phyloP scores from a whole-genome alignment of 2,329 filamentous ascomycete genomes.

The Fusarium transvaalense region DNA sequence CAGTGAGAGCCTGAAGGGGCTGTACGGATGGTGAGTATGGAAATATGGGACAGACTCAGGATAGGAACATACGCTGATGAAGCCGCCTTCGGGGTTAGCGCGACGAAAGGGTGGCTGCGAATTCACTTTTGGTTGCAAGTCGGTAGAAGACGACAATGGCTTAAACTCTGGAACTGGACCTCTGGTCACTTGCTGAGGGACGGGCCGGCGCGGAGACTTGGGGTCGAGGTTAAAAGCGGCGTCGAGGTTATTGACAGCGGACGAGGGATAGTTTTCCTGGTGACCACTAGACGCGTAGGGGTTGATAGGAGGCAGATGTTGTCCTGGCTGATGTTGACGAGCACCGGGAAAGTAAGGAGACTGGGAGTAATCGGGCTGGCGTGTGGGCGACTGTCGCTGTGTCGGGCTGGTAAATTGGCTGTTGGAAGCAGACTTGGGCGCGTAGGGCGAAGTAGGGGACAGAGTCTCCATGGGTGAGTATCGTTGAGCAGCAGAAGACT shows the following conservation, averaged over 20 bases:
- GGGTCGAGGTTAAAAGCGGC: slow-evolving; percentile 69
- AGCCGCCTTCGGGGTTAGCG: slow-evolving; percentile 96
- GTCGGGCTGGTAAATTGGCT: slow-evolving; percentile 66
- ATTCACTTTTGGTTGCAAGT: slow-evolving; percentile 87
- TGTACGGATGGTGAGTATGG: slow-evolving; percentile 54
- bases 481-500: slow-evolving; percentile 84
- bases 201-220: slow-evolving; percentile 69
- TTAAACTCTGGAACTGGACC: slow-evolving; percentile 89
- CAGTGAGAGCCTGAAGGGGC: slow-evolving; percentile 95
- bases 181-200: slow-evolving; percentile 62
- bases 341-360: slow-evolving; percentile 67
- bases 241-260: slow-evolving; percentile 78
- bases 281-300: slow-evolving; percentile 70
- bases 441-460: slow-evolving; percentile 84
- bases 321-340: slow-evolving; percentile 58
- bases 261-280: slow-evolving; percentile 79
- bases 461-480: slow-evolving; percentile 97
- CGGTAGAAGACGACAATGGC: slow-evolving; percentile 77
- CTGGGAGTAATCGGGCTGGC: slow-evolving; percentile 71
- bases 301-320: slow-evolving; percentile 80
- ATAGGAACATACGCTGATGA: slow-evolving; percentile 83
- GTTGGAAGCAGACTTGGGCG: slow-evolving; percentile 71
- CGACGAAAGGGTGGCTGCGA: slow-evolving; percentile 89
- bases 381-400: slow-evolving; percentile 82
- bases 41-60: background rate